Base-by-base conservation (phyloP, 2,329 filamentous ascomycete species). In the Neospermospora avenae region DNA sequence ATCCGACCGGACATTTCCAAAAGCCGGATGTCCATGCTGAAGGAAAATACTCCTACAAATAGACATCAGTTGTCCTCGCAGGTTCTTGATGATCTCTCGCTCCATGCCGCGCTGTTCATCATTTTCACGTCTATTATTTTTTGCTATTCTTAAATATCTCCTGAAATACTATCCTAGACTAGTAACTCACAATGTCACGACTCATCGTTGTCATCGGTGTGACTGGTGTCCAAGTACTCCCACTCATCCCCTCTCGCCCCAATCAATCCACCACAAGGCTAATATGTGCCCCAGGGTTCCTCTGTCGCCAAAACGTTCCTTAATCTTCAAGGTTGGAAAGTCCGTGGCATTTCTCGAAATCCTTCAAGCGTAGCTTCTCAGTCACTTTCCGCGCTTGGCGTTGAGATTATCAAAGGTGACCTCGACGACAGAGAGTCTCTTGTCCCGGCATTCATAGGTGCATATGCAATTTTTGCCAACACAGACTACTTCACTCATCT, bases 301-400 rank as follows among this genome's bases (percentile, higher is more conserved):
- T 79, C 78, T 31, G 77, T 82, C 31, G 73, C 81, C 58, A 62
- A 69, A 3, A 71, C 73, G 55, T 74, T 82, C 62, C 76, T 81
- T 59, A 72, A 80, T 66, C 72, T 75, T 31, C 46, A 25, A 3
- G 70, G 76, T 48, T 81, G 76, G 72, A 73, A 71, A 25, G 72
- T 82, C 48, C 77, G 79, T 1, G 80, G 73, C 48, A 71, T 82
- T 58, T 82, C 79, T 3, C 76, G 80, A n/a, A 74, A 80, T 66
- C 66, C 73, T 1, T 71, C 70, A 20, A 79, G 78, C 63, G 69
- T 74, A 0, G 68, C 74, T 10, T 75, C 77, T n/a, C 64, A 76
- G 58, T 72, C 68, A 0, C 71, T 82, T 20, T 65, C 70, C 0
- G 69, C 51, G 3, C 68, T 75, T 48, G 78, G 79, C 3, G 75